Percentiles rank a stretch among this genome's conserved stretches.
Conservation (phyloP, 176 grass and related monocot species). For the Musa itinerans region DNA sequence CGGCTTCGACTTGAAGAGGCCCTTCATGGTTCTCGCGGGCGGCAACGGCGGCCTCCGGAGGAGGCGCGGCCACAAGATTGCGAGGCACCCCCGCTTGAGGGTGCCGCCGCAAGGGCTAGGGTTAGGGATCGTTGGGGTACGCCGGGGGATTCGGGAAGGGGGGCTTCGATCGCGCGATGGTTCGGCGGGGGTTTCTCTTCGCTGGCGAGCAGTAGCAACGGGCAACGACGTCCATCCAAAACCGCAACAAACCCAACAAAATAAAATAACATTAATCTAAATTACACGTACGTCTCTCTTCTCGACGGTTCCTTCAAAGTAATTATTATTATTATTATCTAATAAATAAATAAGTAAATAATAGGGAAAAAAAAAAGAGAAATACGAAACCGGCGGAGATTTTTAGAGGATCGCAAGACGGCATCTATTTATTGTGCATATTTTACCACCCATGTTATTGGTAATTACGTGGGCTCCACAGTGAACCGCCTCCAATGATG, state of each 20-base stretch:
- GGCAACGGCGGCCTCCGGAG: neutral
- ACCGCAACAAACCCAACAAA: neutral
- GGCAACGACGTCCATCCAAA: neutral
- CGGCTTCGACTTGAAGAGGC: conserved; percentile 88
- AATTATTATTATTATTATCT: neutral
- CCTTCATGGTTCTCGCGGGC: conserved; percentile 41
- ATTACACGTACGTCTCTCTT: neutral
- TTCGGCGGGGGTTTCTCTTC: neutral
- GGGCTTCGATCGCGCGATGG: neutral
- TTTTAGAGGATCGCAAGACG: no score
- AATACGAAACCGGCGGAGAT: no score
- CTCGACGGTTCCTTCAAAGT: neutral
- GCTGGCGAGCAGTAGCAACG: neutral
- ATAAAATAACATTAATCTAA: no score
- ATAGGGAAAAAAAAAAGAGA: no score
- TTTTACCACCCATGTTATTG: no score
- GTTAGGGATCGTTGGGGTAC: neutral
- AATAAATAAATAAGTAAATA: neutral
- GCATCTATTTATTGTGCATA: no score
- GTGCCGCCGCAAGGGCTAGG: neutral
- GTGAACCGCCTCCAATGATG: no score
- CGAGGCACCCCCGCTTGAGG: conserved; percentile 1
- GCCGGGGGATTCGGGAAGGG: neutral
- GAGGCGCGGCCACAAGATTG: neutral
- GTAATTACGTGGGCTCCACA: no score